Conservation (phyloP, 169 alveolate genomes). For the Plasmodium vivax region DNA sequence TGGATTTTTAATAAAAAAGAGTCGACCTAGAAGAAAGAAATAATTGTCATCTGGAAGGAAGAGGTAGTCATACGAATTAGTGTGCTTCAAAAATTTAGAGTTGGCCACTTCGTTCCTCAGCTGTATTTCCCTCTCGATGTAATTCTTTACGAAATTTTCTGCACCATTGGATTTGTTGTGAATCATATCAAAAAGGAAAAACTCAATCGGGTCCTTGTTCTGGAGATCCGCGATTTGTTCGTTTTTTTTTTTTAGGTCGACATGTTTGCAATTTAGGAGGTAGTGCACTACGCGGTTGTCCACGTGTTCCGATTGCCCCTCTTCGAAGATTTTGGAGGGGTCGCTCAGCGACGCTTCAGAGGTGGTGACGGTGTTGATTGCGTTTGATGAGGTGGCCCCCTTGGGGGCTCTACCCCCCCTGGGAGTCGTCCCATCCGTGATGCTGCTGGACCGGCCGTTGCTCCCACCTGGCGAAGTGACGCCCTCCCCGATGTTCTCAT, state of each 20-base stretch:
- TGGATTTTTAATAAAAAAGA: slow-evolving; percentile 27
- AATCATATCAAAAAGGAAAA: slow-evolving; percentile 9
- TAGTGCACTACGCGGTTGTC: slow-evolving; percentile 10
- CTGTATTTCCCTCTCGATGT: slow-evolving; percentile 53
- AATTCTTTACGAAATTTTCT: slow-evolving; percentile 34
- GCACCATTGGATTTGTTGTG: slow-evolving; percentile 3
- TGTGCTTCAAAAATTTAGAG: neutral
- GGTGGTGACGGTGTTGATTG: neutral
- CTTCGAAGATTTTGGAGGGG: slow-evolving; percentile 8
- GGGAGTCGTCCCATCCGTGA: neutral
- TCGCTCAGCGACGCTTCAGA: neutral
- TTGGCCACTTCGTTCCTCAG: slow-evolving; percentile 8
- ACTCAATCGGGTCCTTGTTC: slow-evolving; percentile 27
- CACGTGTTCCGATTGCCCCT: neutral
- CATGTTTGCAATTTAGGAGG: neutral
- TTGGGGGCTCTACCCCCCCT: neutral
- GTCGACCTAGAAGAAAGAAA: slow-evolving; percentile 5
- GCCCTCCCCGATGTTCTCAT: neutral
- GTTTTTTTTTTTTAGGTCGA: slow-evolving; percentile 48
- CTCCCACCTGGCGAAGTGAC: neutral
- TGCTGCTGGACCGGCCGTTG: neutral
- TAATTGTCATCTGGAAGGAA: slow-evolving; percentile 20
- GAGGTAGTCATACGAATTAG: slow-evolving; percentile 23
- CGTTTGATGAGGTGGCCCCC: neutral
- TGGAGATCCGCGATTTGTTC: slow-evolving; percentile 7